Conservation (phyloP, 164 flowering plant species). For the Aristolochia californica region DNA sequence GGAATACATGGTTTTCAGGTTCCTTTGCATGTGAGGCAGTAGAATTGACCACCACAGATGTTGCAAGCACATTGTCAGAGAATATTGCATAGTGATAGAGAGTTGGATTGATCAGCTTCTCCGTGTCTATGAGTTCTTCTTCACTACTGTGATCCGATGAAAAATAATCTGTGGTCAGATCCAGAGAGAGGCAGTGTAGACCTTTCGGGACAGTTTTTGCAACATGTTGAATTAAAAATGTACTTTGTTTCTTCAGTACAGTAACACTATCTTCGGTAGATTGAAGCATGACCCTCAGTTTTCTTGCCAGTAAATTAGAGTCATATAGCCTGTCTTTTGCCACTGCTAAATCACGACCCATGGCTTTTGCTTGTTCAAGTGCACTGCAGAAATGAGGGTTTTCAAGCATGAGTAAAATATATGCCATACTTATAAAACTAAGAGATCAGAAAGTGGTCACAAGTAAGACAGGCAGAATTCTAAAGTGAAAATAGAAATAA, state of each 20-base stretch:
- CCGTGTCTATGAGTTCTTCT: constrained; percentile 20
- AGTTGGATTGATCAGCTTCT: constrained; percentile 60
- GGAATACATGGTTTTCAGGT: constrained; percentile 93
- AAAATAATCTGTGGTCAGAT: constrained; percentile 63
- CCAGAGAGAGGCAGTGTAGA: constrained; percentile 76
- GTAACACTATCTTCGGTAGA: constrained; percentile 48
- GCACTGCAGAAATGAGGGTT: constrained; percentile 18
- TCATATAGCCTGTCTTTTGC: constrained; percentile 83
- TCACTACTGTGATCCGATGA: constrained; percentile 21
- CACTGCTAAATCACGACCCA: constrained; percentile 68
- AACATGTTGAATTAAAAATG: constrained; percentile 81
- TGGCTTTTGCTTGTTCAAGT: constrained; percentile 74
- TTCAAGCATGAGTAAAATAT: background rate
- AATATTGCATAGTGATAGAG: constrained; percentile 91
- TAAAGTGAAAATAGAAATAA: too few relatives aligned
- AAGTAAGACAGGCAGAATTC: too few relatives aligned
- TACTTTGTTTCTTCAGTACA: constrained; percentile 57
- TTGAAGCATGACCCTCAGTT: constrained; percentile 89
- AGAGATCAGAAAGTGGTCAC: too few relatives aligned
- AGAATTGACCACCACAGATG: constrained; percentile 94
- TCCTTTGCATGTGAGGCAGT: constrained; percentile 60
- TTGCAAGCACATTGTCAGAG: constrained; percentile 92
- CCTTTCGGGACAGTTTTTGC: constrained; percentile 85
- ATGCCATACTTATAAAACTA: too few relatives aligned
- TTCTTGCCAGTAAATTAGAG: constrained; percentile 52